A percentile compares a stretch with the other conserved stretches of the same genome.
Evolutionary conservation across 2,329 filamentous ascomycete species (phyloP).

Genomic region (Bipolaris sorokiniana): DNA sequence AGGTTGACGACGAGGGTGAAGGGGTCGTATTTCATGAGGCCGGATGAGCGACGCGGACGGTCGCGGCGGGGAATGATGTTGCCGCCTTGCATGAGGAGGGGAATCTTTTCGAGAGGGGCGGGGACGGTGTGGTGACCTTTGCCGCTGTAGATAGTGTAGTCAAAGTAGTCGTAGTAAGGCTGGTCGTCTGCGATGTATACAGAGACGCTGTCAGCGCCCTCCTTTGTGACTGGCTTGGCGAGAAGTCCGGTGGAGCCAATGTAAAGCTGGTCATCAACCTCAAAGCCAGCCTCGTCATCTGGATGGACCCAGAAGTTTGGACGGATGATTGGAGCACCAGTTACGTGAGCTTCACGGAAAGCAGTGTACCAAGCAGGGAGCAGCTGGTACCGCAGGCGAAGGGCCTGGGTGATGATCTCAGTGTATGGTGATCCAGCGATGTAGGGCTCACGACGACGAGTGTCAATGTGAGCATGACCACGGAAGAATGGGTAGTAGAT

Average conservation of each 20-base stretch:
- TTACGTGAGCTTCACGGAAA: constrained; percentile 84
- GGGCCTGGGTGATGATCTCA: constrained; percentile 82
- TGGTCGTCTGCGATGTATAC: constrained; percentile 90
- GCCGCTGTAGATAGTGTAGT: constrained; percentile 76
- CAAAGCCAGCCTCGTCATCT: constrained; percentile 82
- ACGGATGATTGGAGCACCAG: constrained; percentile 84
- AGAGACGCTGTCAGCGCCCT: constrained; percentile 73
- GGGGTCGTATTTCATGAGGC: constrained; percentile 91
- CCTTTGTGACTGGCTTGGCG: constrained; percentile 85
- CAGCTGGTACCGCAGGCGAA: constrained; percentile 86
- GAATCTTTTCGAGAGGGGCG: constrained; percentile 84
- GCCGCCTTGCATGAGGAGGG: constrained; percentile 89
- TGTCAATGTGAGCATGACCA: constrained; percentile 94
- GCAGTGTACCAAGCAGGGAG: constrained; percentile 96
- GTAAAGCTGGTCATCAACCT: constrained; percentile 91
- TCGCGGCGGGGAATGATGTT: constrained; percentile 92
- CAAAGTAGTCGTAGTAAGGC: constrained; percentile 95
- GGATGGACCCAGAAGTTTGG: constrained; percentile 95
- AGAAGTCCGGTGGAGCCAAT: constrained; percentile 86
- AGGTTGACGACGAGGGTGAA: constrained; percentile 87
- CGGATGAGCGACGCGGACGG: constrained; percentile 80
- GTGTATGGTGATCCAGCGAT: constrained; percentile 83
- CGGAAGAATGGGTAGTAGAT: constrained; percentile 99
- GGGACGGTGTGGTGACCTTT: constrained; percentile 74
- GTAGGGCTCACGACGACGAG: constrained; percentile 92